These are phyloP conservation scores for Hyaloscypha bicolor DNA, from an alignment of 495 filamentous ascomycete genomes.

Conservation along the genomic window DNA sequence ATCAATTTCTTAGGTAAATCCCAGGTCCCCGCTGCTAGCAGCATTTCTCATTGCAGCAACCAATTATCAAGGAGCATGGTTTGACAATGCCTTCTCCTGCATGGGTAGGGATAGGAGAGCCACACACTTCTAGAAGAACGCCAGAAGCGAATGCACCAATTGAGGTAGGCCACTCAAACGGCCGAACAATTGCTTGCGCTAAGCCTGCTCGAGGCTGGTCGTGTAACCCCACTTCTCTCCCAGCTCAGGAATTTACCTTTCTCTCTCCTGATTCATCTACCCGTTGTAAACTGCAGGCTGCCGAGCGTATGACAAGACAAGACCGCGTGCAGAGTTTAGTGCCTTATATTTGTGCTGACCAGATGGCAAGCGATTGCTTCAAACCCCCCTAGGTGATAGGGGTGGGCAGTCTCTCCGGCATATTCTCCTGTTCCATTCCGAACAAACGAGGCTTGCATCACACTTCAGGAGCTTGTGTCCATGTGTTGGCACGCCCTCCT, in stretches of 20 bases:
- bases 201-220: conserved; percentile 29
- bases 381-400: conserved; percentile 11
- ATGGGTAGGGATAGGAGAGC: conserved; percentile 10
- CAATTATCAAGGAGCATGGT: conserved; percentile 7
- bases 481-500: conserved; percentile 33
- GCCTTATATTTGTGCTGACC: conserved; percentile 13
- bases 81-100: conserved; percentile 1
- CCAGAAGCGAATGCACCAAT: conserved; percentile 18
- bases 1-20: conserved; percentile 2
- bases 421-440: conserved; percentile 25
- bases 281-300: conserved; percentile 24
- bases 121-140: conserved; percentile 25
- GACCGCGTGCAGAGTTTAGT: not conserved
- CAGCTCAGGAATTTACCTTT: conserved; percentile 6
- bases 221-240: conserved; percentile 21
- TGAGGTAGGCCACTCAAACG: conserved; percentile 4
- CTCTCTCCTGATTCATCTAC: conserved; percentile 15
- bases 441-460: conserved; percentile 32
- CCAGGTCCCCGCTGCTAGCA: not conserved
- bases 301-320: conserved; percentile 13
- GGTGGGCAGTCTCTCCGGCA: not conserved
- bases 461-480: conserved; percentile 30
- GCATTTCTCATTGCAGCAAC: not conserved
- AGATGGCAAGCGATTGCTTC: conserved; percentile 29
- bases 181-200: not conserved